Evolutionary conservation across 129 eudicot species (phyloP).

Genomic region (Pseudognaphalium luteoalbum): DNA sequence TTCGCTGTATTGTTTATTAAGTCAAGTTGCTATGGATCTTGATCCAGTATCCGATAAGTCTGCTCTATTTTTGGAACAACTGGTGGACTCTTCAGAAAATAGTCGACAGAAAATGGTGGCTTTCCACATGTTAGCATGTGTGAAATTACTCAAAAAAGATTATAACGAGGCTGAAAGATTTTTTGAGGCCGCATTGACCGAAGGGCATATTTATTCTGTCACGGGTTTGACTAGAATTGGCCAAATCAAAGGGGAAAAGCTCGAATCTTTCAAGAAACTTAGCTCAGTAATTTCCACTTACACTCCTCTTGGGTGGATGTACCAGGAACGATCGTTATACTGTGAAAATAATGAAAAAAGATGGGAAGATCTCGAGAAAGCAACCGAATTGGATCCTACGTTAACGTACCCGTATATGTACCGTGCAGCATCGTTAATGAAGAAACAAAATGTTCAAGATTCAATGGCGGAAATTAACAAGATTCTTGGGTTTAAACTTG

Average conservation of each 20-base stretch:
- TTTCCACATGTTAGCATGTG: conserved; percentile 80
- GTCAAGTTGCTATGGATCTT: conserved; percentile 76
- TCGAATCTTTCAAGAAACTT: conserved; percentile 56
- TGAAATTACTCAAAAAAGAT: conserved; percentile 69
- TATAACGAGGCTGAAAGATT: conserved; percentile 66
- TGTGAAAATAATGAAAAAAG: conserved; percentile 61
- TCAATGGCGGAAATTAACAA: conserved; percentile 81
- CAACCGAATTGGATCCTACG: conserved; percentile 87
- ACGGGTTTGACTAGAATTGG: conserved; percentile 81
- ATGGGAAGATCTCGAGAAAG: conserved; percentile 76
- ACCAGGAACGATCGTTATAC: conserved; percentile 85
- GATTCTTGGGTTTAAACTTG: conserved; percentile 80
- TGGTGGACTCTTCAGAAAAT: conserved; percentile 57
- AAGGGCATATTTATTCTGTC: conserved; percentile 82
- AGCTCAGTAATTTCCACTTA: conserved; percentile 58
- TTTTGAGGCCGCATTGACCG: conserved; percentile 62
- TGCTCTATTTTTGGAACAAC: conserved; percentile 56
- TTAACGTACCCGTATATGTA: conserved; percentile 95
- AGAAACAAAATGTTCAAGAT: conserved; percentile 63
- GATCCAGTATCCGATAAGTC: conserved; percentile 69
- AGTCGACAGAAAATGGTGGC: conserved; percentile 70
- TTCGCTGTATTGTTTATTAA: conserved; percentile 76
- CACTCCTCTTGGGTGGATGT: conserved; percentile 94
- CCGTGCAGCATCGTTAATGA: conserved; percentile 91
- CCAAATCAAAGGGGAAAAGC: conserved; percentile 57